Evolutionary conservation across 192 early-diverging fungal genomes (phyloP).

Genomic region (Linnemannia hyalina): DNA sequence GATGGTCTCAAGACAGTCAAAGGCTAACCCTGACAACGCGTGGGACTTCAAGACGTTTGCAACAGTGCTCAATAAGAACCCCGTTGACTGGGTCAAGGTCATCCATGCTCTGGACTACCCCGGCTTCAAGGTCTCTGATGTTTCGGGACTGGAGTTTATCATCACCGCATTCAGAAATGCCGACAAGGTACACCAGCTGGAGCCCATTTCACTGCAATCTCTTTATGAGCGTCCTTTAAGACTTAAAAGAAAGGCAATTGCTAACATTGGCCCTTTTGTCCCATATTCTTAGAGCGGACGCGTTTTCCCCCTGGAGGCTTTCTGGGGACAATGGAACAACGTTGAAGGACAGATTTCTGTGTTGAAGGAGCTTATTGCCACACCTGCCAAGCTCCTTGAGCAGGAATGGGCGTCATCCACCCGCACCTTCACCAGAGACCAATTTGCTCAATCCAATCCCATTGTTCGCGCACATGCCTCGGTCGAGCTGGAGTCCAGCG

Average conservation of each 20-base stretch:
- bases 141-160: slow-evolving; percentile 71
- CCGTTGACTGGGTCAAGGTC: slow-evolving; percentile 72
- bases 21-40: slow-evolving; percentile 45
- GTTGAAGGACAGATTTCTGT: slow-evolving; percentile 77
- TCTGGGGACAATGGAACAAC: slow-evolving; percentile 84
- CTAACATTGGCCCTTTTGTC: not conserved
- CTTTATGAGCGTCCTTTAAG: not conserved
- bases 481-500: slow-evolving; percentile 60
- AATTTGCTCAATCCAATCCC: slow-evolving; percentile 60
- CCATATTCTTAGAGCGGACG: slow-evolving; percentile 60
- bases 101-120: slow-evolving; percentile 73
- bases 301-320: slow-evolving; percentile 75
- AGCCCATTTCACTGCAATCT: not conserved
- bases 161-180: slow-evolving; percentile 70
- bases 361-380: slow-evolving; percentile 70
- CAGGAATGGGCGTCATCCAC: slow-evolving; percentile 62
- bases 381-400: slow-evolving; percentile 71
- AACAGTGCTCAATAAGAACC: slow-evolving; percentile 62
- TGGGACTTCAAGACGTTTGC: slow-evolving; percentile 80
- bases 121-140: slow-evolving; percentile 69
- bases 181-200: slow-evolving; percentile 59
- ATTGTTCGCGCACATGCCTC: slow-evolving; percentile 60
- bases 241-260: not conserved
- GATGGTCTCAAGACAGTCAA: slow-evolving; percentile 67
- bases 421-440: slow-evolving; percentile 70